These are phyloP conservation scores for Pelargonium myrrhifolium DNA, from an alignment of 441 rosid species.

Conservation along the genomic window DNA sequence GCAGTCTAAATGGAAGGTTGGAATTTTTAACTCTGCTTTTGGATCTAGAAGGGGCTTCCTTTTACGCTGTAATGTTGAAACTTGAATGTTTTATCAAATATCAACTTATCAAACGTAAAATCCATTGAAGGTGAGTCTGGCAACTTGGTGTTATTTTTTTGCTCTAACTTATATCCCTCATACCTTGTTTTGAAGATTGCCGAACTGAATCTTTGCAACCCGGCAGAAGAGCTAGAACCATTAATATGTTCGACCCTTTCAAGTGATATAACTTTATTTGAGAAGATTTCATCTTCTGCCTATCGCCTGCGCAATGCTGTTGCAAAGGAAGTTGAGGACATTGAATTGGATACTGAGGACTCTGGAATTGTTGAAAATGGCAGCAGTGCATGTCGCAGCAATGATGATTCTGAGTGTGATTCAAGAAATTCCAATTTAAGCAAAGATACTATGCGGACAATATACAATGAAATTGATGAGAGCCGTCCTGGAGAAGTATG, in stretches of 20 bases:
- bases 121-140: background rate
- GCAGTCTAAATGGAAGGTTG: background rate
- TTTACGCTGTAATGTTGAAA: background rate
- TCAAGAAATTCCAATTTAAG: slow-evolving; percentile 33
- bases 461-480: slow-evolving; percentile 82
- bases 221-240: slow-evolving; percentile 54
- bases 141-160: background rate
- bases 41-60: background rate
- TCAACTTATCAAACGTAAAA: background rate
- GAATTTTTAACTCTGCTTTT: background rate
- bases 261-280: slow-evolving; percentile 90
- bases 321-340: slow-evolving; percentile 45
- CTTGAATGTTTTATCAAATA: background rate
- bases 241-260: slow-evolving; percentile 69
- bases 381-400: slow-evolving; percentile 37
- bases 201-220: slow-evolving; percentile 51
- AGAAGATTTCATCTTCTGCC: slow-evolving; percentile 70
- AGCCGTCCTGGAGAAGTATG: slow-evolving; percentile 88
- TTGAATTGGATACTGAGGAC: slow-evolving; percentile 62
- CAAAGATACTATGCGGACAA: slow-evolving; percentile 34
- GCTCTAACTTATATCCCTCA: background rate
- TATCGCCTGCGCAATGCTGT: slow-evolving; percentile 65
- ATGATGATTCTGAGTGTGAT: slow-evolving; percentile 51
- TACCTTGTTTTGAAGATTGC: slow-evolving; percentile 45
- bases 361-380: slow-evolving; percentile 84